Evolutionary conservation across 768 basidiomycete genomes (phyloP), one percentile per base, ranked within the genome.

Genomic region (Terana coerulea): DNA sequence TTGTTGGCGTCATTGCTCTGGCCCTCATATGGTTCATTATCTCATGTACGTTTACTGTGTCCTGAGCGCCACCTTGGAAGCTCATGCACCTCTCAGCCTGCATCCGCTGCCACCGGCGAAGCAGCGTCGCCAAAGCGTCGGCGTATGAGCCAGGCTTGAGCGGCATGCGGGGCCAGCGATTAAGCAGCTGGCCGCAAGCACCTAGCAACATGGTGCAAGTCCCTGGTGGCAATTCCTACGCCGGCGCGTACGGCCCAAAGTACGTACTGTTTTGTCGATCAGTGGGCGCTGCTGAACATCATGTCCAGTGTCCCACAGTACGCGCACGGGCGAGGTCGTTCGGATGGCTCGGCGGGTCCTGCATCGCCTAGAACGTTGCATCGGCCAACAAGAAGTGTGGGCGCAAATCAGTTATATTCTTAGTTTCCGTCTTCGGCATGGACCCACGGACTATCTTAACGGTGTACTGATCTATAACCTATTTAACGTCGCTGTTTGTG

Each of bases 1-100:
- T 86, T 31, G 86, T 73, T 24, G 86, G 78, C 14, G 63, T 91
- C 47, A 56, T 90, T 46, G 72, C 76, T 12, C 66, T 92, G 31
- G 63, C 84, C 35, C 62, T 87, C 50, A 54, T 91, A 45, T 81
- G 73, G 70, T 69, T 61, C 21, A 58, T 85, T 35, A 57, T 75
- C 50, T 67, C 68, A 61, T 61, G 80, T 78, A 48, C 42, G 75
- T 43, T 45, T 31, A 54, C 54, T 12, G 61, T 26, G 12, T 43
- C n/a, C 5, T n/a, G 29, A 14, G 26, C n/a, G 24, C 21, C 58
- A 37, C 57, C 59, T 35, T 59, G 56, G 26, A 43, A 34, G 25
- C 31, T 70, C 42, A 56, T 61, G 26, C 58, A 56, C 8, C 65
- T 68, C 54, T 65, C 54, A 68, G 40, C 66, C 69, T 10, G 61